Evolutionary conservation across 805 yeast species (phyloP), one percentile per base, ranked within the genome.

Genomic region (Ogataea parapolymorpha): DNA sequence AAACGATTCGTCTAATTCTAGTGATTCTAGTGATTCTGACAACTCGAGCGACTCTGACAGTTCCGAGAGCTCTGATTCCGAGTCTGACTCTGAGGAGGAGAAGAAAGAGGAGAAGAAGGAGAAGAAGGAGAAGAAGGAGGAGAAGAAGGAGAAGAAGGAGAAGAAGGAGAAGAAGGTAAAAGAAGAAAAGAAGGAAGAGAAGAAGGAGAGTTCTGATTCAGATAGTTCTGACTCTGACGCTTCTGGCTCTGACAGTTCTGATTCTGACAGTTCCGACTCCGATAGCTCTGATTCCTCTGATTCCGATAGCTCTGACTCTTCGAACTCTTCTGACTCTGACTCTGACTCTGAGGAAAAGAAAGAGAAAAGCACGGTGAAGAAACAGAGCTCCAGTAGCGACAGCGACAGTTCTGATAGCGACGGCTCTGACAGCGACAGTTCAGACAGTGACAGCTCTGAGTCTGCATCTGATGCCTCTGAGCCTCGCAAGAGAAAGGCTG

Each of bases 401-500:
- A 39, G 44, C 5, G 39, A 49, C 24, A 16, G 13, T 15, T 42
- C 46, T 15, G 45, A 45, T 24, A 20, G 22, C 27, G n/a, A 30
- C 20, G n/a, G 13, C n/a, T 46, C 52, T 16, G 54, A 48, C 3
- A 15, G 16, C 3, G 16, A 15, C 16, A 15, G 16, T 15, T 15
- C 20, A 6, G 26, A 24, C n/a, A 24, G n/a, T 11, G 38, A 27
- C 26, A 17, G 18, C n/a, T 46, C 52, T 16, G 54, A 48, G 25
- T 46, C 51, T 22, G 45, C 45, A 6, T 51, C 61, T 18, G 61
- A 41, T 14, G 51, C 65, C 15, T 57, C 50, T 22, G 52, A 20
- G 22, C 7, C 67, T 22, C 56, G 63, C 25, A 71, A 70, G 55
- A 74, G 70, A 42, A 74, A 66, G 46, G 65, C 63, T 32, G 71